Conservation (phyloP, 2,329 filamentous ascomycete genomes). For the Myriangium duriaei region DNA sequence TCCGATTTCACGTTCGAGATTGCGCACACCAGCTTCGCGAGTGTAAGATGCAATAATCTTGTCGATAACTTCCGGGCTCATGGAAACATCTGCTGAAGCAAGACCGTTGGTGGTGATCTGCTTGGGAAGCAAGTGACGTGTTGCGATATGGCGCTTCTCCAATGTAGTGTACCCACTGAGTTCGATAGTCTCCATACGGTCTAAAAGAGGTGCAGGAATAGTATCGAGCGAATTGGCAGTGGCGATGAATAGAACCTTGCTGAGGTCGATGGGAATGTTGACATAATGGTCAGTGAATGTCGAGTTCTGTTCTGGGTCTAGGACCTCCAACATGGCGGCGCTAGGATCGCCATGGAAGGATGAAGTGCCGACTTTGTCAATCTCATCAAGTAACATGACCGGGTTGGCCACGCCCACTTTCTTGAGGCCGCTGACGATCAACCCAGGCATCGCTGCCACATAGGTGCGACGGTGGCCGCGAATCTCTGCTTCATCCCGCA, state of each 20-base stretch:
- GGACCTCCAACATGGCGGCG: conserved; percentile 92
- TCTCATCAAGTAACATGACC: conserved; percentile 90
- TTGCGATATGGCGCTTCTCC: conserved; percentile 91
- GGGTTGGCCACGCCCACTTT: conserved; percentile 95
- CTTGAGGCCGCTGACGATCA: conserved; percentile 85
- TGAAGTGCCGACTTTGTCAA: conserved; percentile 85
- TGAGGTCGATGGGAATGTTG: conserved; percentile 87
- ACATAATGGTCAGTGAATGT: conserved; percentile 94
- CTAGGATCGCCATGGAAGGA: conserved; percentile 94
- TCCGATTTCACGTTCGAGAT: conserved; percentile 88
- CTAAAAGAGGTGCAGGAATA: conserved; percentile 83
- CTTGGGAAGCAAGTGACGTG: conserved; percentile 88
- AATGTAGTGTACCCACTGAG: conserved; percentile 92
- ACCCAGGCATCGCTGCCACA: conserved; percentile 95
- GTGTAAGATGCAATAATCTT: conserved; percentile 96
- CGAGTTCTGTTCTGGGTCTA: conserved; percentile 95
- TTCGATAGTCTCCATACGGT: conserved; percentile 93
- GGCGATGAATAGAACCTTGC: conserved; percentile 93
- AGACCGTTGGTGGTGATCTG: conserved; percentile 88
- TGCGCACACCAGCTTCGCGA: conserved; percentile 88
- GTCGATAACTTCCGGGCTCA: conserved; percentile 75
- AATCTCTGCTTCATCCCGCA: conserved; percentile 93
- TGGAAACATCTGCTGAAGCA: conserved; percentile 56
- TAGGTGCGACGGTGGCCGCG: conserved; percentile 90
- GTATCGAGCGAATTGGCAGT: conserved; percentile 92